A percentile compares a stretch with the other conserved stretches of the same genome.
Evolutionary conservation across 495 filamentous ascomycete genomes (phyloP).

Genomic region (Xylaria grammica): DNA sequence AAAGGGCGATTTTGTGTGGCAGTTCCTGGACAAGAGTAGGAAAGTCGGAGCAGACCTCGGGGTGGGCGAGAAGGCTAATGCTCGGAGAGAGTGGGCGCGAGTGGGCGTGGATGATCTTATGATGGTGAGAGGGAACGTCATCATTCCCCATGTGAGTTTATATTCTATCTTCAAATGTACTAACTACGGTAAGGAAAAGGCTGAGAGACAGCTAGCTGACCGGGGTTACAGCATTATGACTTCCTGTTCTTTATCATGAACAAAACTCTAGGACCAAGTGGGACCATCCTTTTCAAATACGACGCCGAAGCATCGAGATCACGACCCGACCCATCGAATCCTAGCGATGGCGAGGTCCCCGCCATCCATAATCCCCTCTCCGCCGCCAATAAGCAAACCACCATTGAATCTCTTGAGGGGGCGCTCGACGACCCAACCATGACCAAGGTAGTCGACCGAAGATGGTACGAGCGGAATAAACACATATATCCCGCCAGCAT

Average conservation of each 20-base stretch:
- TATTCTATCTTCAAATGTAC: not conserved
- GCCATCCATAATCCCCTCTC: constrained; percentile 43
- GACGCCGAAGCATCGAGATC: constrained; percentile 51
- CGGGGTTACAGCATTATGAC: constrained; percentile 77
- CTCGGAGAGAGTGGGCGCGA: constrained; percentile 84
- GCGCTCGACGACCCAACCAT: constrained; percentile 76
- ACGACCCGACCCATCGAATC: constrained; percentile 1
- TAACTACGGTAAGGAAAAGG: not conserved
- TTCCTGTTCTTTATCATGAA: constrained; percentile 98
- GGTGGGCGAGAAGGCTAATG: constrained; percentile 62
- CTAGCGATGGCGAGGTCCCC: constrained; percentile 13
- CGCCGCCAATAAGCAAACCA: constrained; percentile 43
- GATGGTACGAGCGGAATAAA: constrained; percentile 97
- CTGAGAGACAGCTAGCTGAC: constrained; percentile 24
- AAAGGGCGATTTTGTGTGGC: constrained; percentile 90
- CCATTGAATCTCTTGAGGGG: constrained; percentile 68
- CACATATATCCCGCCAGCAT: constrained; percentile 96
- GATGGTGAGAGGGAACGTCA: constrained; percentile 88
- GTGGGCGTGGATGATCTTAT: constrained; percentile 97
- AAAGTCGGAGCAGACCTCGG: constrained; percentile 87
- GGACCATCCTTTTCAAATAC: constrained; percentile 80
- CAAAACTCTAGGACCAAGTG: constrained; percentile 71
- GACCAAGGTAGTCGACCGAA: constrained; percentile 93
- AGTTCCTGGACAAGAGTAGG: constrained; percentile 87
- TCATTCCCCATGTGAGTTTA: constrained; percentile 91